A percentile compares a stretch with the other conserved stretches of the same genome.
Conservation (phyloP, 768 basidiomycete genomes). For the Collybiopsis confluens region DNA sequence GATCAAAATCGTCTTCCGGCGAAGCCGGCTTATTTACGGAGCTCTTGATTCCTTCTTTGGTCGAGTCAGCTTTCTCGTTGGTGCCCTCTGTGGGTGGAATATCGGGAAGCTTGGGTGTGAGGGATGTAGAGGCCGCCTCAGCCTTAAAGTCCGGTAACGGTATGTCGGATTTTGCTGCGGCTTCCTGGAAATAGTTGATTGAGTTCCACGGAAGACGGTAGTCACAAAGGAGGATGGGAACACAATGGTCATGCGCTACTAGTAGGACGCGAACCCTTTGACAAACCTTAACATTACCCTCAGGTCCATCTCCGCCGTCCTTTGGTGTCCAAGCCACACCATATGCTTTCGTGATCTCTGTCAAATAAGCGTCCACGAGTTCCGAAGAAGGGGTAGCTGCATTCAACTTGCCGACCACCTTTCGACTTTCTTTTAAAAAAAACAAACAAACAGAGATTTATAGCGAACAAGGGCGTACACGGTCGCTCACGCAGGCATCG, state of each 20-base stretch:
- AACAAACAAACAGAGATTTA: not conserved
- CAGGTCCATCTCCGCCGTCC: conserved; percentile 21
- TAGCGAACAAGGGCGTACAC: conserved; percentile 45
- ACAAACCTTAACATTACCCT: conserved; percentile 36
- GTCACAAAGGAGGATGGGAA: not conserved
- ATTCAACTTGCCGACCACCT: conserved; percentile 76
- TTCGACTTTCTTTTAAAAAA: conserved; percentile 3
- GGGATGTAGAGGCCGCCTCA: conserved; percentile 18
- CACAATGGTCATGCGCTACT: not conserved
- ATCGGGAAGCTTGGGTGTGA: conserved; percentile 42
- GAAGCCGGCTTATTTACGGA: conserved; percentile 23
- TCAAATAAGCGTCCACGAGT: conserved; percentile 84
- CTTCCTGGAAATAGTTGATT: not conserved
- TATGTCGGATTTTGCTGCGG: not conserved
- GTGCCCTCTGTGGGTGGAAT: conserved; percentile 48
- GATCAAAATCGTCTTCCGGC: conserved; percentile 68
- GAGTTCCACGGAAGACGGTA: not conserved
- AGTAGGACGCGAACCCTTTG: not conserved
- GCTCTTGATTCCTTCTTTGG: conserved; percentile 13
- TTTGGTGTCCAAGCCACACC: conserved; percentile 55
- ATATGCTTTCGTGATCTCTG: conserved; percentile 88
- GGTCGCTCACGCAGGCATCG: conserved; percentile 74
- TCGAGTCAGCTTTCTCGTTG: conserved; percentile 26
- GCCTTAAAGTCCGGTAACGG: conserved; percentile 2
- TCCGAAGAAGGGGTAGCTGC: conserved; percentile 63